phyloP scores from a whole-genome alignment of 441 rosid genomes.

The Eruca vesicaria region DNA sequence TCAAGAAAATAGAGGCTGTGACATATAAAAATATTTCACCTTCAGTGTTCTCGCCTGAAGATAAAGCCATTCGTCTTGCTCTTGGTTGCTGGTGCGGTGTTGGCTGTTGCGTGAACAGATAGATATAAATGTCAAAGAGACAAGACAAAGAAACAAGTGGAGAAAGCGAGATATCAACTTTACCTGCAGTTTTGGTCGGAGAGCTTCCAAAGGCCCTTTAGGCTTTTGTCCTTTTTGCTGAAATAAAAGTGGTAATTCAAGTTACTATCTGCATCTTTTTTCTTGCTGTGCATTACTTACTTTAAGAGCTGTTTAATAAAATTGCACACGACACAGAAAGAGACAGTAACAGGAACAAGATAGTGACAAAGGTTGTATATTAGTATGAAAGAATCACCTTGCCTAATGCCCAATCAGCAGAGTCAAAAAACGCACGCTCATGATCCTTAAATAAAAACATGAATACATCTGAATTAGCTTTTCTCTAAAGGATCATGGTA shows the following conservation, averaged over 20 bases:
- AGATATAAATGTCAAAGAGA: neutral
- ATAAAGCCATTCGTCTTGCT: constrained; percentile 71
- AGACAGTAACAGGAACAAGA: neutral
- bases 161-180: neutral
- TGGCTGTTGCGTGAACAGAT: constrained; percentile 43
- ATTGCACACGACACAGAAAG: neutral
- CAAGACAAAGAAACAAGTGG: neutral
- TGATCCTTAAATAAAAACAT: constrained; percentile 48
- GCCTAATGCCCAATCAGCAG: constrained; percentile 77
- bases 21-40: constrained; percentile 30
- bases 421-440: constrained; percentile 66
- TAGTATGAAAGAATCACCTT: constrained; percentile 41
- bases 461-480: constrained; percentile 16
- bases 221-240: constrained; percentile 65
- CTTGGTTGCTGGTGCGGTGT: constrained; percentile 72
- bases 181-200: constrained; percentile 69
- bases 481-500: neutral
- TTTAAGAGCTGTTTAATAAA: neutral
- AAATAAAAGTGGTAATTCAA: constrained; percentile 3
- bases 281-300: neutral
- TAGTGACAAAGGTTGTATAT: neutral
- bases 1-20: neutral
- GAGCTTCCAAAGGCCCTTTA: constrained; percentile 64
- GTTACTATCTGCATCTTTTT: neutral
- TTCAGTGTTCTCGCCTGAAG: constrained; percentile 56